phyloP scores from a whole-genome alignment of 1,139 yeast genomes.

The Kodamaea fungicola region DNA sequence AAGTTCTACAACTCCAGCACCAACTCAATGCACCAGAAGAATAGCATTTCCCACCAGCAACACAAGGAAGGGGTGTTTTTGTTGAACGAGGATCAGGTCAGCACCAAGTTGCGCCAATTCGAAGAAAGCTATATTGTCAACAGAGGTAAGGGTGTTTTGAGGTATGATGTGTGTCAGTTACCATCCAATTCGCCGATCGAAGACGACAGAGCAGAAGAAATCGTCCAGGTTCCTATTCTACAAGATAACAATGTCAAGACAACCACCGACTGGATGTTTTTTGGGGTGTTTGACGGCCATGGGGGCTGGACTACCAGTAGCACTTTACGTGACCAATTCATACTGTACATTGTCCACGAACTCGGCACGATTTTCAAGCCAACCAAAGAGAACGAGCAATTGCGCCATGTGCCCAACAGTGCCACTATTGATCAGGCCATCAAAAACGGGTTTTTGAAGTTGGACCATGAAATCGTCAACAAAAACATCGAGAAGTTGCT shows the following conservation, averaged over 20 bases:
- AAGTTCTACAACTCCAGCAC: slow-evolving; percentile 45
- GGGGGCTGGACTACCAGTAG: slow-evolving; percentile 95
- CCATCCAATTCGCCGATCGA: slow-evolving; percentile 94
- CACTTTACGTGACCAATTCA: slow-evolving; percentile 74
- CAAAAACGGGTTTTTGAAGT: slow-evolving; percentile 70
- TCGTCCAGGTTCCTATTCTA: slow-evolving; percentile 74
- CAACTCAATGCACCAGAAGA: slow-evolving; percentile 36
- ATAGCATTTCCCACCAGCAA: slow-evolving; percentile 42
- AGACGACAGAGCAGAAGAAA: slow-evolving; percentile 86
- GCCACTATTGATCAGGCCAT: slow-evolving; percentile 78
- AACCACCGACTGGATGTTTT: slow-evolving; percentile 86
- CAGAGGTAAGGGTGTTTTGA: slow-evolving; percentile 84
- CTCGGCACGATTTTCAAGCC: slow-evolving; percentile 65
- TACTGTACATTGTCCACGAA: slow-evolving; percentile 73
- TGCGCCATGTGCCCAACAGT: slow-evolving; percentile 56
- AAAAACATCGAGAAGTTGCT: slow-evolving; percentile 68
- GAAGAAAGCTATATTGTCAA: slow-evolving; percentile 81
- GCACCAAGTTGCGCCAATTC: slow-evolving; percentile 60
- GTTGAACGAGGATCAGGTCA: slow-evolving; percentile 72
- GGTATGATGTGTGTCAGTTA: slow-evolving; percentile 87
- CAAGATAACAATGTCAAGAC: slow-evolving; percentile 51
- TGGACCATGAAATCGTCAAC: slow-evolving; percentile 85
- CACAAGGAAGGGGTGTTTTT: slow-evolving; percentile 43
- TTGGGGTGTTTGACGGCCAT: slow-evolving; percentile 96
- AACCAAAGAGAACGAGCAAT: slow-evolving; percentile 44